Evolutionary conservation across 345 rosid genomes (phyloP), one percentile per base, ranked within the genome.

Genomic region (Melastoma malabathricum): DNA sequence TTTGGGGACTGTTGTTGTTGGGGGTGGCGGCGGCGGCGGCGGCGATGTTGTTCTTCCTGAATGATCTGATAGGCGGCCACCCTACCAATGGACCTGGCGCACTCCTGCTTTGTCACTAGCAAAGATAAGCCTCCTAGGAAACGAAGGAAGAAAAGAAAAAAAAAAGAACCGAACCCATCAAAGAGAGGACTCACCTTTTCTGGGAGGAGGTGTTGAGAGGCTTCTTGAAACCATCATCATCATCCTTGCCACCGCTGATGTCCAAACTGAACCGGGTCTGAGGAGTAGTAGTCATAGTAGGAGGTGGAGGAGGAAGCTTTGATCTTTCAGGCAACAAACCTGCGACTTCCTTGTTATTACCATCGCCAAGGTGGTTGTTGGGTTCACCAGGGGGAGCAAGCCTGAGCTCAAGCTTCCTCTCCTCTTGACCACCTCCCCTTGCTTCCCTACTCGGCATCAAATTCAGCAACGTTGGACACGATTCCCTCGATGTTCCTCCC

Each of bases 11-110:
- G 49, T 57, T 68, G 59, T 84, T 87, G 43, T 84, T 70, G 39
- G 84, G 70, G 67, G 80, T 79, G 71, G 66, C 70, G 72, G 59
- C 68, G 3, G 87, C 82, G n/a, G n/a, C n/a, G n/a, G n/a, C n/a
- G n/a, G n/a, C n/a, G n/a, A n/a, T n/a, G 59, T 84, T 76, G 54
- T 93, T 85, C 79, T 78, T 93, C 80, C 99, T 76, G 45, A 74
- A 81, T 10, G 97, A 81, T 19, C 99, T 71, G 59, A 93, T 78
- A 46, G 99, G 99, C 47, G 99, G 99, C 99, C 99, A 93, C 31
- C 99, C 99, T 47, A 93, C 99, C 23, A 93, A 86, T 66, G 95
- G 79, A 64, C 86, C 88, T 59, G 98, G 86, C 54, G 98, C 96
- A 61, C 77, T 79, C 68, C 98, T 92, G 62, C 63, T 72, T 63